Evolutionary conservation across 345 rosid species (phyloP), one percentile per base, ranked within the genome.

Genomic region (Brassica napus): DNA sequence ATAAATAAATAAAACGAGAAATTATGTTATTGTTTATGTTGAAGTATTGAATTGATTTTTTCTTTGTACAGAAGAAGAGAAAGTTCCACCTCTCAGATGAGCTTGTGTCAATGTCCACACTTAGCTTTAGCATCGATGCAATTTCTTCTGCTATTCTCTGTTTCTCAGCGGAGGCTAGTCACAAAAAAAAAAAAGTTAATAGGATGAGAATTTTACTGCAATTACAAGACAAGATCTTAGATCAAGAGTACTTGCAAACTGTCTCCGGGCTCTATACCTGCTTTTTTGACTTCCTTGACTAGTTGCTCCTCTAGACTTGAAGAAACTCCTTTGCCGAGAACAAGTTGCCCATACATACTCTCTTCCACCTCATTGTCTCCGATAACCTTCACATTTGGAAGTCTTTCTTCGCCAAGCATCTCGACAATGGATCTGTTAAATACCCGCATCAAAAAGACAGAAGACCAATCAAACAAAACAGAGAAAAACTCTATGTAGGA

Each of bases 61-160:
- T 28, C 6, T 39, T 42, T 55, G 63, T n/a, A 39, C 32, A 63
- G 32, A 69, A 69, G 44, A 32, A 44, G 11, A 42, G 15, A 15
- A 44, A 57, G 34, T 76, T 69, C 49, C 14, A 91, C 98, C 97
- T 89, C 85, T 94, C 94, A 76, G 91, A 84, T 64, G 90, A 86
- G 84, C 76, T 94, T 31, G 97, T 88, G 85, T 89, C 95, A 37
- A 94, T 75, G 52, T 89, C 91, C 67, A 94, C 97, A 68, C 85
- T 89, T 86, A 89, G 84, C 83, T 92, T 94, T 39, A 94, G 90
- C 85, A 88, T 69, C 10, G 95, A 88, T 24, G 97, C 98, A 83
- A 94, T 94, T 86, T 92, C 95, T 79, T 94, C 81, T 9, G 97
- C 98, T 84, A 94, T 87, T 86, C 85, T 85, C 80, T 87, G 95